Conservation (phyloP, 306 rosid species). For the Acacia confusa region DNA sequence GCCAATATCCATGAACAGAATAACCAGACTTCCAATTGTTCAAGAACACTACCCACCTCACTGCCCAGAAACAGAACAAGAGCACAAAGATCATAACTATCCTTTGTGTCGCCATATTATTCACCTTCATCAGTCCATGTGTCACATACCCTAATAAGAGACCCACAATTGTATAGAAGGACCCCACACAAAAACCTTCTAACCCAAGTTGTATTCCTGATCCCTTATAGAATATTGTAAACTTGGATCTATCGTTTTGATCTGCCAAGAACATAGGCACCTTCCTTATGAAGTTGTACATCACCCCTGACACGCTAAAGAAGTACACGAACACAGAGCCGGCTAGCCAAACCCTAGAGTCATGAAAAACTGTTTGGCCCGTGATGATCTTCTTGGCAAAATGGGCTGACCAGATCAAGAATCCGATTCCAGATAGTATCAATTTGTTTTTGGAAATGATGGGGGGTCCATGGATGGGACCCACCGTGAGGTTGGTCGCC, state of each 20-base stretch:
- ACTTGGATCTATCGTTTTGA: constrained; percentile 62
- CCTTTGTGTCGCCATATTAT: constrained; percentile 57
- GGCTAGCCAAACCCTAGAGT: constrained; percentile 54
- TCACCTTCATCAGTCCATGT: constrained; percentile 61
- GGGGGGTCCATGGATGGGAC: constrained; percentile 83
- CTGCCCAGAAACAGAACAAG: constrained; percentile 75
- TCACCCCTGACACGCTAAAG: constrained; percentile 87
- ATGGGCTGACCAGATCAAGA: constrained; percentile 50
- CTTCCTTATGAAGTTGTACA: constrained; percentile 89
- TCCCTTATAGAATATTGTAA: constrained; percentile 77
- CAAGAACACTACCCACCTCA: constrained; percentile 71
- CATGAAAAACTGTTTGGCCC: constrained; percentile 75
- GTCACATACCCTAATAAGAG: constrained; percentile 68
- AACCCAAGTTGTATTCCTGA: constrained; percentile 97
- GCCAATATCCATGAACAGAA: constrained; percentile 91
- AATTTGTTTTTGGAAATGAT: constrained; percentile 52
- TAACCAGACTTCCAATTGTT: constrained; percentile 96
- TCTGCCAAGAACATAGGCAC: constrained; percentile 84
- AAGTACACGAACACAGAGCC: constrained; percentile 82
- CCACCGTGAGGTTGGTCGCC: constrained; percentile 56
- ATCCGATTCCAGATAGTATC: constrained; percentile 26
- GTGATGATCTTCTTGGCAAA: constrained; percentile 47
- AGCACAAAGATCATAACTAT: constrained; percentile 57
- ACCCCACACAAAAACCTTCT: constrained; percentile 85
- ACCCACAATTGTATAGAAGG: constrained; percentile 79